Evolutionary conservation across 352 stramenopile species (phyloP).

Genomic region (Bremia lactucae): DNA sequence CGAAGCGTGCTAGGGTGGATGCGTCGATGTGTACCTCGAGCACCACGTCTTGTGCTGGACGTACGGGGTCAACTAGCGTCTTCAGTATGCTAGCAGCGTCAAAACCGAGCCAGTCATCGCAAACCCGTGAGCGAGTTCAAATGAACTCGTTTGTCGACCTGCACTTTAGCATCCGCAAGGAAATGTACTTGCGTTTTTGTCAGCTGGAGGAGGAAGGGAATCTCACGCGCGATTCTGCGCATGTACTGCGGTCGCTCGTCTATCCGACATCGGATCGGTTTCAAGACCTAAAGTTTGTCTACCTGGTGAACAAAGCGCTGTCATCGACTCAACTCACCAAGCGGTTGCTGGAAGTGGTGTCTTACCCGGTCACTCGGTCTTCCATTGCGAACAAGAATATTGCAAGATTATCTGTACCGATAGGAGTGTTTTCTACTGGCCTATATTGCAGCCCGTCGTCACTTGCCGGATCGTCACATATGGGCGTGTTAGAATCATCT

Average conservation of each 20-base stretch:
- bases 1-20: conserved; percentile 27
- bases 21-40: conserved; percentile 12
- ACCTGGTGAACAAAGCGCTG: conserved; percentile 80
- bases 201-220: conserved; percentile 63
- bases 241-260: conserved; percentile 65
- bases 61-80: conserved; percentile 1
- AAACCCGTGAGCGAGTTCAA: conserved; percentile 41
- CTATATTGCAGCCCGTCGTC: conserved; percentile 20
- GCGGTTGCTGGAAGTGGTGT: conserved; percentile 62
- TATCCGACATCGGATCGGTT: conserved; percentile 77
- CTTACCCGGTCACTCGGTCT: conserved; percentile 21
- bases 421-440: conserved; percentile 25
- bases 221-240: conserved; percentile 53
- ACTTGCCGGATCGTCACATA: conserved; percentile 12
- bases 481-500: conserved; percentile 22
- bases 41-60: conserved; percentile 3
- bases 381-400: conserved; percentile 9
- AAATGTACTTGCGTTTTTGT: conserved; percentile 82
- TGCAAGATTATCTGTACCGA: conserved; percentile 17
- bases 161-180: conserved; percentile 78
- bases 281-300: conserved; percentile 83
- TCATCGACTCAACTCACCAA: conserved; percentile 65
- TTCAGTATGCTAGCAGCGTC: not conserved
- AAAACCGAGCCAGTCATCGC: conserved; percentile 19
- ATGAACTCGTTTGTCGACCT: conserved; percentile 76